phyloP scores from a whole-genome alignment of 441 rosid genomes.

The Syzygium malaccense region DNA sequence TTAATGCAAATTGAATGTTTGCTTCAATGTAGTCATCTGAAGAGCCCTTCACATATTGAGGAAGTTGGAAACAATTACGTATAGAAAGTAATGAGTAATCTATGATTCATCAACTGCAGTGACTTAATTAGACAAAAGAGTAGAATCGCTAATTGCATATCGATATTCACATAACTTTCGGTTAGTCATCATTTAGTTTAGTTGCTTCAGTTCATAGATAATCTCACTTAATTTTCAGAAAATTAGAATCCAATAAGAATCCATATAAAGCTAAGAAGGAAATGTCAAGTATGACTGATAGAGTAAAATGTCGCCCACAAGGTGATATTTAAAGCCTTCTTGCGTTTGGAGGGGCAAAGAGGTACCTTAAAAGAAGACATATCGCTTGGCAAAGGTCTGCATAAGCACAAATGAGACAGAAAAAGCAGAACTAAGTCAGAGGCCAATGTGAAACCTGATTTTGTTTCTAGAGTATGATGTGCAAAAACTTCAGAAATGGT shows the following conservation, averaged over 20 bases:
- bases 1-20: constrained; percentile 79
- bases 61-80: constrained; percentile 23
- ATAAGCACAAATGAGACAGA: constrained; percentile 12
- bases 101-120: background rate
- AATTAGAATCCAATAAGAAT: background rate
- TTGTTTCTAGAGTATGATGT: background rate
- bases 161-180: background rate
- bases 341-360: background rate
- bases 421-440: background rate
- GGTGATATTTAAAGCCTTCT: background rate
- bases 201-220: background rate
- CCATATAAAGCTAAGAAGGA: background rate
- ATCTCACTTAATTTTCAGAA: background rate
- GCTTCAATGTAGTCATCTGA: constrained; percentile 95
- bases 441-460: background rate
- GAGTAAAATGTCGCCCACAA: background rate
- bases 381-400: constrained; percentile 84
- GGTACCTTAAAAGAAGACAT: constrained; percentile 88
- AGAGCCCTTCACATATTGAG: constrained; percentile 74
- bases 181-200: background rate
- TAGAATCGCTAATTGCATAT: background rate
- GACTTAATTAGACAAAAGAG: background rate
- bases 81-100: background rate
- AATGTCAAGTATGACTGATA: background rate
- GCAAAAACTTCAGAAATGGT: background rate